Base-by-base conservation (phyloP, 768 basidiomycete species). In the Fistulinella prunicolor region DNA sequence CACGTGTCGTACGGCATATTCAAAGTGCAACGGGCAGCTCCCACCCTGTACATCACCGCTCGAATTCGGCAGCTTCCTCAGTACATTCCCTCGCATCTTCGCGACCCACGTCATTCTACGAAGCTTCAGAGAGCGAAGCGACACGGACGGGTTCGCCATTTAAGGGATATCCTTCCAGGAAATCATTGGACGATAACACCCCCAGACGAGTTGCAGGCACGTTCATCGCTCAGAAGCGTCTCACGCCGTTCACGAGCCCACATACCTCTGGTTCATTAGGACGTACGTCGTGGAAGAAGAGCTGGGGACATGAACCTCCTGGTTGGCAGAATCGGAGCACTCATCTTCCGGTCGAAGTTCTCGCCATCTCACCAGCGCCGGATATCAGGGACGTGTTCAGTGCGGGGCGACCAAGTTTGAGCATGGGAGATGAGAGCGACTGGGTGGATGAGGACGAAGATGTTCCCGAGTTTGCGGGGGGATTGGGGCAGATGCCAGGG, bases 381-480 rank as follows among this genome's bases (percentile, higher is more conserved):
- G 60, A 73, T 55, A 77, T 93, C 22, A 76, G 89, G 32, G 89
- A 93, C 55, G 89, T 93, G 22, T 90, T 93, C 51, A 81, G 85
- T 30, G 58, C 23, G 4, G 82, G 85, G 16, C 64, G 85, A 51
- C 76, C 74, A 51, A 78, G 84, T 34, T 53, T 79, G 36, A 79
- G 58, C 56, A 63, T 76, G 42, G 85, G 86, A 8, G 90, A 90
- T 58, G 89, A 92, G 57, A 85, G 83, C 38, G 89, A 91, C 54
- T 92, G 89, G 89, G 85, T 89, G 13, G 90, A 92, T 57, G 87
- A 90, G 57, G 89, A 93, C 35, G 89, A 91, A 7, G 87, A 90
- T 56, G 67, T 68, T 17, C 70, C 82, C 8, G 73, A 79, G 21
- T 91, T 89, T 68, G 84, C 81, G 13, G 89, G 88, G 39, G 89